Base-by-base conservation (phyloP, 805 yeast species). In the Candida manassasensis region DNA sequence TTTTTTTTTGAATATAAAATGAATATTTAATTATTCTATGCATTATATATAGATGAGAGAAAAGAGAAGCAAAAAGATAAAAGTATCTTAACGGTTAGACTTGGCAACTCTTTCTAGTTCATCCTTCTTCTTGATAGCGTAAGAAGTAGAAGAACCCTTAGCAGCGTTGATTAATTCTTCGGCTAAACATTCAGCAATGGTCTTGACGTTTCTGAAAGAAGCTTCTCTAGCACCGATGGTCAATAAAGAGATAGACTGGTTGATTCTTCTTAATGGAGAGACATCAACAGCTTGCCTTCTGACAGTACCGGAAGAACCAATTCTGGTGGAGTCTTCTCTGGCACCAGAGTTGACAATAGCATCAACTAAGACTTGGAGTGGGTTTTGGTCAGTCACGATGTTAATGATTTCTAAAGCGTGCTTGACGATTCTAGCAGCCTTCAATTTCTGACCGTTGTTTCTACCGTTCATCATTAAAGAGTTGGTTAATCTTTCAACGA, bases 221-320 rank as follows among this genome's bases (percentile, higher is more conserved):
- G 99, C 89, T 81, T 93, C 99, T 82, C 99, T 93, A 52, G 93
- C 96, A 83, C 99, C 99, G 63, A 85, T 84, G 79, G 99, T 94
- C 73, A 93, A 77, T 67, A 93, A 81, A 64, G 98, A 79, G 64
- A 93, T 80, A 63, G 99, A 94, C 77, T 93, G 97, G 96, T 93
- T 93, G 59, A 93, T 97, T 81, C 99, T 90, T 84, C 99, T 89
- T 72, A 93, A 82, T 67, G 99, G 99, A 66, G 98, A 89, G 53
- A 93, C 99, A 87, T 93, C 99, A 69, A 93, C 99, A 57, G 99
- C 98, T 79, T 94, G 98, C 84, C 99, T 88, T 85, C 98, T 93
- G 63, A 94, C 99, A 67, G 97, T 86, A 85, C 98, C 98, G 65
- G 97, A 89, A 67, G 97, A 89, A 77, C 99, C 99, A 61, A 94